Percentiles rank a stretch among this genome's conserved stretches.
phyloP scores from a whole-genome alignment of 208 protist genomes.

The Herpetomonas samuelpessoai region DNA sequence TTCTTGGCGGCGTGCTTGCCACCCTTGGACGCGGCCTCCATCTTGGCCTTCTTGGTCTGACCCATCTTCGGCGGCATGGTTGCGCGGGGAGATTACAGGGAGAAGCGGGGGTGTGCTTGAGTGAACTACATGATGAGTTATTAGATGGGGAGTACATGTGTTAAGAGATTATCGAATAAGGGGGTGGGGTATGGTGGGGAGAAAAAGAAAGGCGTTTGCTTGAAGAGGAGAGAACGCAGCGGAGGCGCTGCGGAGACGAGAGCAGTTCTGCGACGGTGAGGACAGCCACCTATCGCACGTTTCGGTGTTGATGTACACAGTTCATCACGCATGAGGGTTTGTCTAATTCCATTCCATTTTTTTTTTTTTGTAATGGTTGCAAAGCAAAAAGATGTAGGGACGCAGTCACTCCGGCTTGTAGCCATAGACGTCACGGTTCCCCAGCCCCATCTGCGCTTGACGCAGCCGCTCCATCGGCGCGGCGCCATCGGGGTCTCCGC shows the following conservation, averaged over 20 bases:
- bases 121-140: too few relatives aligned
- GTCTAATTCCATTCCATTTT: constrained; percentile 3
- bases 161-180: too few relatives aligned
- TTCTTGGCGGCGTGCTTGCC: constrained; percentile 91
- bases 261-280: too few relatives aligned
- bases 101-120: constrained; percentile 10
- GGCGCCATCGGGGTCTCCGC: too few relatives aligned
- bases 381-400: background rate
- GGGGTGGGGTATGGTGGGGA: too few relatives aligned
- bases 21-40: constrained; percentile 67
- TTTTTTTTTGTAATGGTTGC: constrained; percentile 1
- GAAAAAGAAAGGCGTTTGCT: too few relatives aligned
- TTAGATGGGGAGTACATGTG: too few relatives aligned
- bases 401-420: constrained; percentile 7
- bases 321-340: too few relatives aligned
- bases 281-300: too few relatives aligned
- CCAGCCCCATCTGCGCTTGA: constrained; percentile 35
- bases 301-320: too few relatives aligned
- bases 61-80: constrained; percentile 70
- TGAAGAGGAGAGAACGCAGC: too few relatives aligned
- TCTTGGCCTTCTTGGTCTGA: constrained; percentile 67
- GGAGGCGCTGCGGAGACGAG: too few relatives aligned
- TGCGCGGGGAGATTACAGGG: background rate
- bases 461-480: constrained; percentile 24
- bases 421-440: constrained; percentile 51